Evolutionary conservation across 176 grass and related monocot species (phyloP), one percentile per base, ranked within the genome.

Genomic region (Aechmea fasciata): DNA sequence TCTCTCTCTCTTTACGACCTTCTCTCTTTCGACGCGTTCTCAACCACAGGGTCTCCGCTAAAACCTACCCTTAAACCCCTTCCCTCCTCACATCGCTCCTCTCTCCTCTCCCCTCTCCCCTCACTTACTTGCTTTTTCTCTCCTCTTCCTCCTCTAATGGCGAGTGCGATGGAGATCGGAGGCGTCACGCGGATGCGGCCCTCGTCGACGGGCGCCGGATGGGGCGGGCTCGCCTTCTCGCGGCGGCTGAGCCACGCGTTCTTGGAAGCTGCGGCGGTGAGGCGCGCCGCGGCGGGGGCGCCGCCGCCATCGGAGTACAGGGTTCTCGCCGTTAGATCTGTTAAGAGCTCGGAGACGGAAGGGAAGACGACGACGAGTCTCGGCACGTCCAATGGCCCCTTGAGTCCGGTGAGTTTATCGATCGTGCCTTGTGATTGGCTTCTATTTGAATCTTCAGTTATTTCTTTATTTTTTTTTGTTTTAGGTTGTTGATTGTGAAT

Each of bases 101-200:
- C 52, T 49, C 64, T 11, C 11, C 2, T 71, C 68, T 48, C 18
- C 54, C 47, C 41, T 51, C 55, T 10, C 50, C 33, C 11, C n/a
- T 1, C 7, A 14, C 18, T 52, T 0, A 25, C 0, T 67, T 12
- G 65, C 57, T 63, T 10, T 51, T 6, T 47, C 51, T 51, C n/a
- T 10, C 33, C 47, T 48, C 67, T 69, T 41, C 33, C 29, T 33
- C 29, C 17, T 5, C 14, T 7, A 66, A 90, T 87, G 71, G 80
- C 83, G 78, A 76, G 78, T 52, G 65, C 73, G 71, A 70, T 75
- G 67, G 85, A 96, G 81, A 96, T 96, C 47, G 81, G 86, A 8
- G 70, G 75, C 5, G 70, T 75, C 26, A 11, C 78, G 62, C 65
- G 57, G 14, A 75, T 72, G 33, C 52, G 53, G 69, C 68, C 69